Evolutionary conservation across 108 stramenopile genomes (phyloP).

Genomic region (Pseudonitzschia delicatissima): DNA sequence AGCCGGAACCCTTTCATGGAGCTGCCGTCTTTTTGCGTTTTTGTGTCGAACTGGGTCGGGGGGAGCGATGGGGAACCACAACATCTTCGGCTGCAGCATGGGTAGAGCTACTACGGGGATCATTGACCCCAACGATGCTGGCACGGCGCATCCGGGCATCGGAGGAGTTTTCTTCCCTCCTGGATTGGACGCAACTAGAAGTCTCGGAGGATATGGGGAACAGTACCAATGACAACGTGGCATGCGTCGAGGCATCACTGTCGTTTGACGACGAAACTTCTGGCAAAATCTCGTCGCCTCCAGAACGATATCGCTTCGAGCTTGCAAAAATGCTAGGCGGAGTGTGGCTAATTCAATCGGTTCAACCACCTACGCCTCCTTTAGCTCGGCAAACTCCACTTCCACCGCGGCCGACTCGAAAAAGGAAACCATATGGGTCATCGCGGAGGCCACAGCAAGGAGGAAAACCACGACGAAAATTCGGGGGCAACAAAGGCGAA

Average conservation of each 20-base stretch:
- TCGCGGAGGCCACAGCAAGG: not conserved
- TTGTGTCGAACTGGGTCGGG: conserved; percentile 34
- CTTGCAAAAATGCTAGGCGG: conserved; percentile 30
- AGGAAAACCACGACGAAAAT: not conserved
- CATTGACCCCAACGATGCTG: conserved; percentile 47
- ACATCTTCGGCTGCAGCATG: conserved; percentile 8
- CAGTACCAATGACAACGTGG: conserved; percentile 5
- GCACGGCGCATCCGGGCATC: conserved; percentile 38
- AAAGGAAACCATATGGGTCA: not conserved
- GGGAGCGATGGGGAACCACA: conserved; percentile 33
- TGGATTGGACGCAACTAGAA: conserved; percentile 41
- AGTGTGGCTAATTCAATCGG: conserved; percentile 46
- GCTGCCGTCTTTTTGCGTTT: conserved; percentile 48
- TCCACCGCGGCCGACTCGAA: not conserved
- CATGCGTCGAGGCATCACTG: conserved; percentile 48
- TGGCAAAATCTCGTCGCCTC: not conserved
- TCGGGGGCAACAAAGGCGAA: not conserved
- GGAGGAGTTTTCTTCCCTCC: conserved; percentile 27
- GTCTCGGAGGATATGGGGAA: conserved; percentile 34
- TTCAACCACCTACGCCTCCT: not conserved
- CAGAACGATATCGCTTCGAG: conserved; percentile 37
- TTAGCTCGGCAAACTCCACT: conserved; percentile 9
- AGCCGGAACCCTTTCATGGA: conserved; percentile 38
- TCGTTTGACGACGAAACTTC: conserved; percentile 33
- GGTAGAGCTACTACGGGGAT: conserved; percentile 37